Percentiles rank a stretch among this genome's conserved stretches.
Evolutionary conservation across 768 basidiomycete species (phyloP).

Genomic region (Tulasnella calospora): DNA sequence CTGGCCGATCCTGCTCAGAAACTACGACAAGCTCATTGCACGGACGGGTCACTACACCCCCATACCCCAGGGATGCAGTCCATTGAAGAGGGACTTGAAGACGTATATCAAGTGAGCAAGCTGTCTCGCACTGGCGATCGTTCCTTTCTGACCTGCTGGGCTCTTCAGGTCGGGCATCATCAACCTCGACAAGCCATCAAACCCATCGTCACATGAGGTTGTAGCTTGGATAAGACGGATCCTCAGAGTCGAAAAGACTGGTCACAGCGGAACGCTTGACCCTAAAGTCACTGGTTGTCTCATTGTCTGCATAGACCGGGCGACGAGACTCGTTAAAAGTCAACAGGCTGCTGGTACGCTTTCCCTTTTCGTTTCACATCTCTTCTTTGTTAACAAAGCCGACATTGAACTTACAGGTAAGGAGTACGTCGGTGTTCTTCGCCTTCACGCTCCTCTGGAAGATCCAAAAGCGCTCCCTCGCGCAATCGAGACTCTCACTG

Average conservation of each 20-base stretch:
- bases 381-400: background rate
- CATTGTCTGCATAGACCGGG: slow-evolving; percentile 98
- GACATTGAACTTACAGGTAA: slow-evolving; percentile 52
- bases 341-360: slow-evolving; percentile 91
- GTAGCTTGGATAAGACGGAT: slow-evolving; percentile 99
- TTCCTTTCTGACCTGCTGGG: background rate
- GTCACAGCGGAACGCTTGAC: slow-evolving; percentile 97
- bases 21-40: slow-evolving; percentile 94
- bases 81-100: slow-evolving; percentile 88
- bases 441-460: slow-evolving; percentile 77
- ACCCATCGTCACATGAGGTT: slow-evolving; percentile 98
- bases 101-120: slow-evolving; percentile 77
- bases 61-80: slow-evolving; percentile 88
- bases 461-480: slow-evolving; percentile 83
- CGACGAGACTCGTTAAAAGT: slow-evolving; percentile 94
- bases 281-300: slow-evolving; percentile 99
- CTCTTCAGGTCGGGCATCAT: slow-evolving; percentile 82
- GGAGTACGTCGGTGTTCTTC: slow-evolving; percentile 96
- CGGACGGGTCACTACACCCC: slow-evolving; percentile 97
- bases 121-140: background rate
- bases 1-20: slow-evolving; percentile 97
- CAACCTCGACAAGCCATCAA: slow-evolving; percentile 98
- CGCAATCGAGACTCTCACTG: slow-evolving; percentile 92
- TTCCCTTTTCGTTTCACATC: background rate
- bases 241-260: slow-evolving; percentile 93